Percentiles rank a stretch among this genome's conserved stretches.
Evolutionary conservation across 495 filamentous ascomycete genomes (phyloP).

Genomic region (Podospora tetraspora): DNA sequence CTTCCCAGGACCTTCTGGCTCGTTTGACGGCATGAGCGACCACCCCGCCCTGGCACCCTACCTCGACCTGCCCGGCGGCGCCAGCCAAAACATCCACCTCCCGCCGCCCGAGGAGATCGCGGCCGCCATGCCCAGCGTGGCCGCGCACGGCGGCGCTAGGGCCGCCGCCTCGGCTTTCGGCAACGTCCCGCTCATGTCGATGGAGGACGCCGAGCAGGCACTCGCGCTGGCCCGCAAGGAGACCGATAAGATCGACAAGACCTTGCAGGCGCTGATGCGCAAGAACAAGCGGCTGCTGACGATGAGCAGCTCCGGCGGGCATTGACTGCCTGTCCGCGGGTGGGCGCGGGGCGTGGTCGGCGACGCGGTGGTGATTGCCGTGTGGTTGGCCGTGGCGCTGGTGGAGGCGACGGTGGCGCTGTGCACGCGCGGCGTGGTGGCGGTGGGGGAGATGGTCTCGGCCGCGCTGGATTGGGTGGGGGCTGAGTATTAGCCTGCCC

Average conservation of each 20-base stretch:
- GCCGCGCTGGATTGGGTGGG: slow-evolving; percentile 33
- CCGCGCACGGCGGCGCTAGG: neutral
- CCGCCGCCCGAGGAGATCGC: neutral
- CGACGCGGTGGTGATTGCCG: slow-evolving; percentile 23
- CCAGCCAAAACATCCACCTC: neutral
- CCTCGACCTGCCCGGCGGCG: slow-evolving; percentile 8
- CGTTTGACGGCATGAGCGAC: slow-evolving; percentile 14
- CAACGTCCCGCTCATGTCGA: slow-evolving; percentile 45
- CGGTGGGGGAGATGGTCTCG: slow-evolving; percentile 28
- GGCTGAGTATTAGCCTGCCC: slow-evolving; percentile 23
- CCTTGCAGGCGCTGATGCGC: slow-evolving; percentile 52
- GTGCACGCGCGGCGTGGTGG: slow-evolving; percentile 19
- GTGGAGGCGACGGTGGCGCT: slow-evolving; percentile 24
- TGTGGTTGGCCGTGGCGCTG: slow-evolving; percentile 28
- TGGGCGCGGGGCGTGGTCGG: slow-evolving; percentile 17
- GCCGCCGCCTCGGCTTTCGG: slow-evolving; percentile 32
- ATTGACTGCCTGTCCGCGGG: slow-evolving; percentile 32
- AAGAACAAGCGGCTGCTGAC: slow-evolving; percentile 51
- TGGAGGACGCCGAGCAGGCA: slow-evolving; percentile 58
- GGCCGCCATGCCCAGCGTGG: neutral
- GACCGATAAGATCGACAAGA: slow-evolving; percentile 65
- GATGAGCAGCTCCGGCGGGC: slow-evolving; percentile 15
- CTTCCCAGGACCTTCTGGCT: slow-evolving; percentile 28
- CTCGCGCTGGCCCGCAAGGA: slow-evolving; percentile 57
- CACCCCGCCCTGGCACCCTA: slow-evolving; percentile 8